Evolutionary conservation across 139 green algal genomes (phyloP), one percentile per base, ranked within the genome.

Genomic region (Raphidocelis subcapitata): DNA sequence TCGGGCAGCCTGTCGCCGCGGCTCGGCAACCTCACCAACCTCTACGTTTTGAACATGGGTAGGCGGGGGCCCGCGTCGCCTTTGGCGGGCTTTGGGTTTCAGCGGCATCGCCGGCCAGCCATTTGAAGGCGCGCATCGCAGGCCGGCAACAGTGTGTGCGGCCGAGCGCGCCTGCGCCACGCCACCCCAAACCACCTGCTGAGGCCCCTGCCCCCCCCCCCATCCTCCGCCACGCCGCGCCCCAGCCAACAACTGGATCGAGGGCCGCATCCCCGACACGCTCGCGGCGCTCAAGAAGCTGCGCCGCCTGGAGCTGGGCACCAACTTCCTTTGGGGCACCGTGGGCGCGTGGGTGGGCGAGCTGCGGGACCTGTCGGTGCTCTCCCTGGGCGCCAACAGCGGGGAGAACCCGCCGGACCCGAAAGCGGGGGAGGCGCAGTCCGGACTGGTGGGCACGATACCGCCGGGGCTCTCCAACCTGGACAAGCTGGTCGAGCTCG

Each of bases 181-280:
- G 5, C 5, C n/a, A 35, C 24, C 24, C 54, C n/a, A 31, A 28
- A 54, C 23, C 32, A 51, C 33, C 3, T 55, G 0, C 16, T 32
- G 28, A 36, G 16, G 20, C 26, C 32, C 2, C 60, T 16, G 62
- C 41, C 60, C 4, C 1, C 52, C n/a, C n/a, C n/a, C n/a, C n/a
- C n/a, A n/a, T n/a, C n/a, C n/a, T n/a, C n/a, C n/a, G n/a, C n/a
- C n/a, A n/a, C n/a, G n/a, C n/a, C n/a, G n/a, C n/a, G n/a, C n/a
- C n/a, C 18, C 70, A 77, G 72, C 51, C 28, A 79, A 79, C 69
- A 86, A 86, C 73, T 74, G 31, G 64, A 73, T 86, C 54, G 54
- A 29, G 15, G 76, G 76, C 37, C 62, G 41, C 33, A 57, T 86
- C 0, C 52, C 44, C 8, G 3, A 31, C 3, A 16, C 28, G 8